A percentile compares a stretch with the other conserved stretches of the same genome.
These are phyloP conservation scores for Chrysosphaeria jannelii DNA, from an alignment of 2,329 filamentous ascomycete species.

Conservation along the genomic window DNA sequence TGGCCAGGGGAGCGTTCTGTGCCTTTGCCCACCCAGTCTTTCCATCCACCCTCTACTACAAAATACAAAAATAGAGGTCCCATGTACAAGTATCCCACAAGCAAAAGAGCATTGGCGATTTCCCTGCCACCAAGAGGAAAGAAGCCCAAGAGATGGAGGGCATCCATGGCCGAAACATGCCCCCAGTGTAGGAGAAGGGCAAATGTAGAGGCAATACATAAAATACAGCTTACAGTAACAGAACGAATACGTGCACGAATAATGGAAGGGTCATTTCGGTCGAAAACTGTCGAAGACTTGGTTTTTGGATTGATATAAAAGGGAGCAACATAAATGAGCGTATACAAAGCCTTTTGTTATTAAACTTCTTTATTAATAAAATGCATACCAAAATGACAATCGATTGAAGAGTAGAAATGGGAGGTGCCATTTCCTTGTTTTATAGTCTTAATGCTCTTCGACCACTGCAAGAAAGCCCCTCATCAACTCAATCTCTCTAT, in stretches of 20 bases:
- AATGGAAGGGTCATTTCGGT: slow-evolving; percentile 64
- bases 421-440: no score
- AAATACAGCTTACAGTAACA: slow-evolving; percentile 43
- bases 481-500: no score
- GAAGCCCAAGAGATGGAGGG: slow-evolving; percentile 44
- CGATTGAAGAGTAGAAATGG: no score
- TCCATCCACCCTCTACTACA: slow-evolving; percentile 41
- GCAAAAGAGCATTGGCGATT: slow-evolving; percentile 27
- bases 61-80: slow-evolving; percentile 61
- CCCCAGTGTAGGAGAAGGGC: slow-evolving; percentile 28
- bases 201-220: slow-evolving; percentile 36
- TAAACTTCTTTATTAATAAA: no score
- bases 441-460: no score
- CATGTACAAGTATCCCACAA: slow-evolving; percentile 53
- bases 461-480: no score
- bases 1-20: slow-evolving; percentile 10
- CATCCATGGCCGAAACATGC: slow-evolving; percentile 17
- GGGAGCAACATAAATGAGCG: slow-evolving; percentile 65
- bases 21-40: slow-evolving; percentile 26
- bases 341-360: slow-evolving; percentile 55
- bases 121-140: slow-evolving; percentile 46
- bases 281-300: slow-evolving; percentile 46
- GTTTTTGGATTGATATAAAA: slow-evolving; percentile 64
- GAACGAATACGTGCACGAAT: slow-evolving; percentile 64
- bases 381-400: no score